phyloP scores from a whole-genome alignment of 495 filamentous ascomycete genomes.

The Neurospora sp. region DNA sequence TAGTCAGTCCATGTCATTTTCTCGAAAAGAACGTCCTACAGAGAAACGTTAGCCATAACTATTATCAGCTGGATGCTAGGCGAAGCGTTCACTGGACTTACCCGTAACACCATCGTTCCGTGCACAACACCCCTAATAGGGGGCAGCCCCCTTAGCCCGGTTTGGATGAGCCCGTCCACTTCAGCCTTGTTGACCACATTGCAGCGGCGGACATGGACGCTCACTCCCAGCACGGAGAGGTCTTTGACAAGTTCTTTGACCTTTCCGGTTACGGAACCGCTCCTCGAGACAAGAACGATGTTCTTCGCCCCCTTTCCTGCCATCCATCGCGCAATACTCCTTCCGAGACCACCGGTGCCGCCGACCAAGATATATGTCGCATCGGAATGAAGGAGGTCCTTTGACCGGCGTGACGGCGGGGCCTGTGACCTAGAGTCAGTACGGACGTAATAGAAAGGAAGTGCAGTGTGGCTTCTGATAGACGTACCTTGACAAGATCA shows the following conservation, averaged over 20 bases:
- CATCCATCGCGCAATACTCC: slow-evolving; percentile 51
- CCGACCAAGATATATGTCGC: slow-evolving; percentile 51
- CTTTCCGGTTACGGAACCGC: slow-evolving; percentile 30
- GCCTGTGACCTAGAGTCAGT: slow-evolving; percentile 11
- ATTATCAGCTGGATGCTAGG: not conserved
- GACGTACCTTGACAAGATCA: slow-evolving; percentile 29
- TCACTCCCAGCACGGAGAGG: slow-evolving; percentile 24
- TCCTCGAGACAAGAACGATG: slow-evolving; percentile 50
- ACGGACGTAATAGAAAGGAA: not conserved
- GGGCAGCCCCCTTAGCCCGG: slow-evolving; percentile 23
- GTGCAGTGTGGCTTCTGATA: not conserved
- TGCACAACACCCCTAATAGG: slow-evolving; percentile 41
- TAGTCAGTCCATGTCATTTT: slow-evolving; percentile 46
- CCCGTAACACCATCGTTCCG: slow-evolving; percentile 45
- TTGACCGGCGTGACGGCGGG: slow-evolving; percentile 20
- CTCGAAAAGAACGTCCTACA: slow-evolving; percentile 43
- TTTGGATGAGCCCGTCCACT: slow-evolving; percentile 27
- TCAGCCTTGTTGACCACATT: slow-evolving; percentile 31
- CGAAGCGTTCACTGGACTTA: slow-evolving; percentile 18
- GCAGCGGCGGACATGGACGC: slow-evolving; percentile 31
- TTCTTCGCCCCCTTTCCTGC: slow-evolving; percentile 45
- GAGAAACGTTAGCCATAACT: not conserved
- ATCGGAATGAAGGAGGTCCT: slow-evolving; percentile 30
- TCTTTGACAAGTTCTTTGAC: slow-evolving; percentile 38
- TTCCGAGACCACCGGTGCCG: slow-evolving; percentile 55